phyloP scores from a whole-genome alignment of 768 basidiomycete species.

The Agrocybe chaxingu region DNA sequence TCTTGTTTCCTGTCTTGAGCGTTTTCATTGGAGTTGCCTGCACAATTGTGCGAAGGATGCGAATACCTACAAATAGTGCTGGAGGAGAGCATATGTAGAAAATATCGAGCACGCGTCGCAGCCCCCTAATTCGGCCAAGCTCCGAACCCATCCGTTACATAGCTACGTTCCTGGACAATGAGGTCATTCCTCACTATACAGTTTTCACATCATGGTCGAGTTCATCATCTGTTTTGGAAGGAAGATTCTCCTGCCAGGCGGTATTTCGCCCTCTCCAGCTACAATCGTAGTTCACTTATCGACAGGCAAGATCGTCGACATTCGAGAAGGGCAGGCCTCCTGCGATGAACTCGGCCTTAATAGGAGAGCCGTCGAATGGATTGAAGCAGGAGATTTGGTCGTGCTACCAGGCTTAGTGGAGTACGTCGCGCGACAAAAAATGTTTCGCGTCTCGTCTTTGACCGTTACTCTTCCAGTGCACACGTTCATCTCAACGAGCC shows the following conservation, averaged over 20 bases:
- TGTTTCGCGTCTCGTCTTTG: constrained; percentile 1
- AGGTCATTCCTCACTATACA: neutral
- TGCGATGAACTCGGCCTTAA: constrained; percentile 26
- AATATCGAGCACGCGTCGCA: too few relatives aligned
- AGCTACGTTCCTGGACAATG: too few relatives aligned
- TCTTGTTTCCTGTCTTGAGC: too few relatives aligned
- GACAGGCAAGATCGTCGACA: constrained; percentile 58
- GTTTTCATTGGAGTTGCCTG: too few relatives aligned
- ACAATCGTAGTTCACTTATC: constrained; percentile 57
- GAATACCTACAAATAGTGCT: too few relatives aligned
- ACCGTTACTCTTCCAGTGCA: constrained; percentile 42
- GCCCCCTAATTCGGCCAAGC: too few relatives aligned
- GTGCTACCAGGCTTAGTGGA: constrained; percentile 82
- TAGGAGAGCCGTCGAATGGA: constrained; percentile 29
- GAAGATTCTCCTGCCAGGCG: constrained; percentile 56
- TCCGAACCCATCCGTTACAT: too few relatives aligned
- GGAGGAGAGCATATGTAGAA: too few relatives aligned
- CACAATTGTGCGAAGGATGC: too few relatives aligned
- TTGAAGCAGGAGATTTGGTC: constrained; percentile 56
- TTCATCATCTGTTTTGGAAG: constrained; percentile 45
- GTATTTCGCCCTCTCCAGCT: constrained; percentile 50
- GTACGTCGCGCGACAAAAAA: constrained; percentile 36
- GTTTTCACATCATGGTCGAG: constrained; percentile 15
- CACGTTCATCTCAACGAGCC: constrained; percentile 96
- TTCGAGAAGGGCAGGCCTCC: constrained; percentile 34